Base-by-base conservation (phyloP, 805 yeast species). In the Huiozyma sinensis region DNA sequence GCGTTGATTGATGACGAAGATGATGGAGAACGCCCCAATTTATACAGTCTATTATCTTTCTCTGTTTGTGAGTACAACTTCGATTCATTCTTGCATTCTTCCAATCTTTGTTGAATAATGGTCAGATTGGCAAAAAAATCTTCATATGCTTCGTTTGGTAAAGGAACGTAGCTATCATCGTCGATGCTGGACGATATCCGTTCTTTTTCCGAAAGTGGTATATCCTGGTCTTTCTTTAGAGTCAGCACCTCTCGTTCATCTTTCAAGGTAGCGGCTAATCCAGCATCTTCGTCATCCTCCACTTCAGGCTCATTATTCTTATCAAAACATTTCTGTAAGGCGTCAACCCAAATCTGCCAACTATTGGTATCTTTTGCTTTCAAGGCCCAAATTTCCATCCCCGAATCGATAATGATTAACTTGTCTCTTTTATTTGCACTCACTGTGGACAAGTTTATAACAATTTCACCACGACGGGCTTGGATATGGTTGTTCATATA, bases 361-460 rank as follows among this genome's bases (percentile, higher is more conserved):
- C 83, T 89, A 6, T 71, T 68, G 8, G 64, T 63, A 45, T 71
- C 77, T 39, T 70, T 65, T 0, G 97, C 84, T 54, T 83, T 85
- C 47, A 90, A 68, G 34, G 77, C 79, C 97, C 97, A 90, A 7
- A 84, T 79, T 60, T 90, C 97, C 78, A 90, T 80, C 2, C 97
- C 97, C 0, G 97, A 87, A 60, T 92, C 97, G 46, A 92, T 74
- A 39, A 82, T 79, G 37, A 92, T 79, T 54, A 84, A 81, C 43
- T 76, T 66, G 27, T 77, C 75, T 45, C 75, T 74, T 28, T 76
- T 70, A 53, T 81, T 81, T 0, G 95, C 95, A 45, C 89, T 76
- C 1, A 92, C 79, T n/a, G 83, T 83, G 3, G 95, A 79, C 40
- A 83, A 73, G 43, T 75, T 77, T 40, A 92, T 77, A 33, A 90